Conservation (phyloP, 2,329 filamentous ascomycete species). For the Sclerotinia glacialis region DNA sequence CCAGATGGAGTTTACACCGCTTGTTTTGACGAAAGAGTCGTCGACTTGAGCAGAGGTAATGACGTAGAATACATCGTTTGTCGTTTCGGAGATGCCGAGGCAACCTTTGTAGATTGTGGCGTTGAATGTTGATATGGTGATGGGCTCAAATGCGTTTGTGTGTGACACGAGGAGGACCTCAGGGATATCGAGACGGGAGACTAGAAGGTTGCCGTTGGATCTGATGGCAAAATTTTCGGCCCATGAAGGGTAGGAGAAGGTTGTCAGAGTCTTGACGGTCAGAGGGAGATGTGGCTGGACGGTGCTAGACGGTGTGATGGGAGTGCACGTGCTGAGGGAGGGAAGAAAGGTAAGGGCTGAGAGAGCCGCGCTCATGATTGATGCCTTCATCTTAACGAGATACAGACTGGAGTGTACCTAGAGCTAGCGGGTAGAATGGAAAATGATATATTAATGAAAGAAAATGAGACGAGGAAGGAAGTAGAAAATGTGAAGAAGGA, state of each 20-base stretch:
- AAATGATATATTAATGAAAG: neutral
- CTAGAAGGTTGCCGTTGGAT: conserved; percentile 42
- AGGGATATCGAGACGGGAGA: conserved; percentile 37
- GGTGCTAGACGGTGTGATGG: neutral
- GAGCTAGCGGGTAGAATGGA: neutral
- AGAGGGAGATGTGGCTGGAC: conserved; percentile 19
- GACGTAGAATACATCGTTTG: conserved; percentile 38
- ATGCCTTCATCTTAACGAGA: conserved; percentile 8
- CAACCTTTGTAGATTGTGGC: conserved; percentile 37
- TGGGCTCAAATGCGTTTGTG: conserved; percentile 18
- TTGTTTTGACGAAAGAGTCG: conserved; percentile 32
- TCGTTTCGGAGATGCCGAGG: conserved; percentile 41
- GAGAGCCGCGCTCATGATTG: conserved; percentile 1
- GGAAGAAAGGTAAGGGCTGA: neutral
- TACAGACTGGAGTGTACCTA: neutral
- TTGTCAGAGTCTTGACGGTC: conserved; percentile 20
- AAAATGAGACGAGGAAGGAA: neutral
- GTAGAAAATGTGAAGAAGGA: neutral
- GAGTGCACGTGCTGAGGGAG: conserved; percentile 5
- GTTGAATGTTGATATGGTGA: conserved; percentile 35
- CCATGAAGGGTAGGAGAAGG: conserved; percentile 25
- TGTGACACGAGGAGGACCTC: conserved; percentile 41
- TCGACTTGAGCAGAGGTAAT: conserved; percentile 35
- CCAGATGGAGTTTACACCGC: conserved; percentile 31
- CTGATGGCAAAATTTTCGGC: conserved; percentile 42